A percentile compares a stretch with the other conserved stretches of the same genome.
phyloP scores from a whole-genome alignment of 2,329 filamentous ascomycete genomes.

The Fusarium pseudoanthophilum region DNA sequence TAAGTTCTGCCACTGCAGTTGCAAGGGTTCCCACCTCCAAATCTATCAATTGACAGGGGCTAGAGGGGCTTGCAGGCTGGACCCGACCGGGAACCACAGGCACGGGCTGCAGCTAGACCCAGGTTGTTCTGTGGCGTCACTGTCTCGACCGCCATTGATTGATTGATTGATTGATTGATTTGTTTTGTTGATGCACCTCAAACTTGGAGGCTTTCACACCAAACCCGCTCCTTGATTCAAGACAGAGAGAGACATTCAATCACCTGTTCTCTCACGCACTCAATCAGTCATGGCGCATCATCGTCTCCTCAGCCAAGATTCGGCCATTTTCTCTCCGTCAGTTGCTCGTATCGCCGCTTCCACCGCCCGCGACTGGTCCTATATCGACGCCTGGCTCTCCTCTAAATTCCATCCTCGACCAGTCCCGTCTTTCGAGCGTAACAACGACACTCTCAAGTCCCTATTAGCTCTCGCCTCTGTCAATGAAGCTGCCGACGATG shows the following conservation, averaged over 20 bases:
- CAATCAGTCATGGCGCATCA: slow-evolving; percentile 40
- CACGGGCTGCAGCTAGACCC: not conserved
- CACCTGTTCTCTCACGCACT: not conserved
- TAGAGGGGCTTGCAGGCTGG: not conserved
- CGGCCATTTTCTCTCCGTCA: slow-evolving; percentile 74
- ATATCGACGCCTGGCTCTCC: slow-evolving; percentile 84
- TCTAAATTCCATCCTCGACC: slow-evolving; percentile 72
- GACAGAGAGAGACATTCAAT: not conserved
- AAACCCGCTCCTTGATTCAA: not conserved
- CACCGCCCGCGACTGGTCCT: slow-evolving; percentile 90
- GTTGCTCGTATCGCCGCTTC: slow-evolving; percentile 80
- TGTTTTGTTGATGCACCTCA: not conserved
- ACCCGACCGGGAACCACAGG: not conserved
- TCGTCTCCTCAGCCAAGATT: slow-evolving; percentile 42
- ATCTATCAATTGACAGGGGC: not conserved
- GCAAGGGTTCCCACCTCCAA: slow-evolving; percentile 2
- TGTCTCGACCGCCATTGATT: not conserved
- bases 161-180: not conserved
- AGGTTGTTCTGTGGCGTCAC: slow-evolving; percentile 28
- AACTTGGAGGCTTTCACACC: not conserved
- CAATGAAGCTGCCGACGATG: slow-evolving; percentile 83
- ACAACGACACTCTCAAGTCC: slow-evolving; percentile 80
- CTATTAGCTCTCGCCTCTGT: slow-evolving; percentile 78
- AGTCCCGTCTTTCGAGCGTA: slow-evolving; percentile 84
- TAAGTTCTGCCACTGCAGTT: not conserved